Evolutionary conservation across 108 stramenopile genomes (phyloP).

Genomic region (Nitzschia sp.): DNA sequence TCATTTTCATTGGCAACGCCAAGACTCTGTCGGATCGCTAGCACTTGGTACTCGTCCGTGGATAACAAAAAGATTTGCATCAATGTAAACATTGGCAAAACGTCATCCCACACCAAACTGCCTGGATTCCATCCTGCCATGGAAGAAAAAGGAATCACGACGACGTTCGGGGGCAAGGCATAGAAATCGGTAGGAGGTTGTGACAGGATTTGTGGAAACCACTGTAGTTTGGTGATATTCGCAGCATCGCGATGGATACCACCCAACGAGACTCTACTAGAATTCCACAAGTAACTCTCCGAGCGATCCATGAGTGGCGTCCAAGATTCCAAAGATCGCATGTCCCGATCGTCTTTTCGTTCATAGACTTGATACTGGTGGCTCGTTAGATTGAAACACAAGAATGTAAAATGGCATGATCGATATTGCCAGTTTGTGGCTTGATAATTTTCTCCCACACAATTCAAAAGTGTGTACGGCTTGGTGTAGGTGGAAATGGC

Average conservation of each 20-base stretch:
- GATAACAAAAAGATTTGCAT: conserved; percentile 40
- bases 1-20: neutral
- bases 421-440: conserved; percentile 29
- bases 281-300: neutral
- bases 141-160: conserved; percentile 58
- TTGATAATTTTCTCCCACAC: conserved; percentile 44
- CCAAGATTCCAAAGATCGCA: conserved; percentile 11
- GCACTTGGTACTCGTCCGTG: conserved; percentile 6
- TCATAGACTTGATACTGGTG: conserved; percentile 28
- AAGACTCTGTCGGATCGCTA: neutral
- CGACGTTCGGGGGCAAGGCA: conserved; percentile 31
- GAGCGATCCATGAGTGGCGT: conserved; percentile 5
- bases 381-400: conserved; percentile 39
- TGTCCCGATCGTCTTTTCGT: conserved; percentile 16
- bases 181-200: conserved; percentile 25
- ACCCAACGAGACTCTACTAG: conserved; percentile 43
- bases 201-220: conserved; percentile 45
- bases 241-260: conserved; percentile 54
- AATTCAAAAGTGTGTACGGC: conserved; percentile 29
- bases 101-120: conserved; percentile 57
- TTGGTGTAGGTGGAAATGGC: conserved; percentile 20
- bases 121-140: conserved; percentile 41
- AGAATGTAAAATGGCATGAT: conserved; percentile 47
- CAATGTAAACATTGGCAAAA: conserved; percentile 51
- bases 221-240: conserved; percentile 29